A percentile compares a stretch with the other conserved stretches of the same genome.
These are phyloP conservation scores for Pseudopyricularia javanii DNA, from an alignment of 2,329 filamentous ascomycete genomes.

Conservation along the genomic window DNA sequence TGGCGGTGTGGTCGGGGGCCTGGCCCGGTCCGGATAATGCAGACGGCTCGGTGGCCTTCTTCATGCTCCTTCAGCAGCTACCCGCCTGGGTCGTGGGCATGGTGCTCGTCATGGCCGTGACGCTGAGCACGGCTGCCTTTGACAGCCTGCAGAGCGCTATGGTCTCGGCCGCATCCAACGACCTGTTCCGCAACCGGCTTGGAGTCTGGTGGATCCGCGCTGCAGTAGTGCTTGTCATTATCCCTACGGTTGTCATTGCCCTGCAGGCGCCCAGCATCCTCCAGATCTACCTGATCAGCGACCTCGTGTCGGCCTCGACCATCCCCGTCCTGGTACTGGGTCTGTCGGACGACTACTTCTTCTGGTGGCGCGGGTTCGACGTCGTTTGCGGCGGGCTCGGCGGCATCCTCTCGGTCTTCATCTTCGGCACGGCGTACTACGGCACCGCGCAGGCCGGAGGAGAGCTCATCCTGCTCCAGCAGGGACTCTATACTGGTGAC, in stretches of 20 bases:
- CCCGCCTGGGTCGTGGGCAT: constrained; percentile 75
- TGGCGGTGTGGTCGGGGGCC: constrained; percentile 68
- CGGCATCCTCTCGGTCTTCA: constrained; percentile 66
- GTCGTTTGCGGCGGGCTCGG: constrained; percentile 68
- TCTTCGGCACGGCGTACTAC: constrained; percentile 72
- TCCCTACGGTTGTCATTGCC: constrained; percentile 63
- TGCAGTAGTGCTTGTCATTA: constrained; percentile 58
- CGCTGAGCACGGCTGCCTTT: constrained; percentile 65
- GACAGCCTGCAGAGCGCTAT: constrained; percentile 74
- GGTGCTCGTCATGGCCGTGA: constrained; percentile 69
- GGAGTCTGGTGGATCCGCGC: constrained; percentile 62
- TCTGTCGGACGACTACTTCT: constrained; percentile 45
- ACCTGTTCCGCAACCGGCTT: constrained; percentile 71
- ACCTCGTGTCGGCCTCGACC: constrained; percentile 63
- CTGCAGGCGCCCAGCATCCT: constrained; percentile 62
- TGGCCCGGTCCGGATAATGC: constrained; percentile 40
- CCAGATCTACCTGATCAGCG: constrained; percentile 73
- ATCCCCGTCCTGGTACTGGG: constrained; percentile 69
- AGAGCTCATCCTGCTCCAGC: constrained; percentile 57
- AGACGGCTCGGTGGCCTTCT: constrained; percentile 60
- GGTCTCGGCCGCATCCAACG: constrained; percentile 75
- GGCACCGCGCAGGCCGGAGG: constrained; percentile 50
- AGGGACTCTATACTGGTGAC: constrained; percentile 63
- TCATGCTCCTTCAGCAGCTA: constrained; percentile 58
- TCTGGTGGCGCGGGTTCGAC: constrained; percentile 72